These are phyloP conservation scores for Phytophthora pinifolia DNA, from an alignment of 352 stramenopile species.

Conservation along the genomic window DNA sequence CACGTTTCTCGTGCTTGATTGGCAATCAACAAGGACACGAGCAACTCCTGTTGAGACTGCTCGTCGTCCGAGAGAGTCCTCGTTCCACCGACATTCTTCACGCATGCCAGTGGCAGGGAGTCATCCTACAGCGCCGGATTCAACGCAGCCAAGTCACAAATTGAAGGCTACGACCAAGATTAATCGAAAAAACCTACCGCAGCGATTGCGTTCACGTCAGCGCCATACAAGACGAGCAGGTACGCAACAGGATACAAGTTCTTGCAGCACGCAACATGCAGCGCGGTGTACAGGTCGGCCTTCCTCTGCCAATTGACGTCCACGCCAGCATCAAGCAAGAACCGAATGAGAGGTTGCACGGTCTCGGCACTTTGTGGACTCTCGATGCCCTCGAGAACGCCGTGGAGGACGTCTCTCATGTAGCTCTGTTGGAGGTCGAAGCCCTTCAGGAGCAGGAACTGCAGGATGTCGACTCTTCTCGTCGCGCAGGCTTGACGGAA, in stretches of 20 bases:
- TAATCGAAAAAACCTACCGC: too few species aligned
- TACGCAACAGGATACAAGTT: constrained; percentile 63
- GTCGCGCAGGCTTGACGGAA: constrained; percentile 56
- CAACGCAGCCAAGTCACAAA: too few species aligned
- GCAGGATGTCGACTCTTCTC: constrained; percentile 55
- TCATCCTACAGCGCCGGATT: constrained; percentile 45
- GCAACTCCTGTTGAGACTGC: constrained; percentile 23
- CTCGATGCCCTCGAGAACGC: constrained; percentile 43
- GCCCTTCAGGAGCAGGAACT: constrained; percentile 63
- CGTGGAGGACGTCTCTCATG: constrained; percentile 57
- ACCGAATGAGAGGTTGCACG: constrained; percentile 54
- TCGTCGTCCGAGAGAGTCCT: constrained; percentile 13
- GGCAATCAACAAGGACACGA: constrained; percentile 44
- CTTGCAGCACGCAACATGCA: constrained; percentile 67
- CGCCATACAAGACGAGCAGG: constrained; percentile 66
- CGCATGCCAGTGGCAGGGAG: constrained; percentile 63
- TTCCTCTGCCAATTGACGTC: constrained; percentile 76
- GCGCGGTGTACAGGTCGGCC: constrained; percentile 57
- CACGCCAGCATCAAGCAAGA: constrained; percentile 59
- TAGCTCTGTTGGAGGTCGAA: constrained; percentile 62
- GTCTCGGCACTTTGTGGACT: constrained; percentile 33
- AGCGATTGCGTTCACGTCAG: constrained; percentile 75
- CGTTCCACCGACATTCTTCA: constrained; percentile 27
- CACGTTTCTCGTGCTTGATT: constrained; percentile 56
- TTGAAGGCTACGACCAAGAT: too few species aligned